Percentiles rank a stretch among this genome's conserved stretches.
Evolutionary conservation across 495 filamentous ascomycete genomes (phyloP).

Genomic region (Aspergillus carlsbadensis): DNA sequence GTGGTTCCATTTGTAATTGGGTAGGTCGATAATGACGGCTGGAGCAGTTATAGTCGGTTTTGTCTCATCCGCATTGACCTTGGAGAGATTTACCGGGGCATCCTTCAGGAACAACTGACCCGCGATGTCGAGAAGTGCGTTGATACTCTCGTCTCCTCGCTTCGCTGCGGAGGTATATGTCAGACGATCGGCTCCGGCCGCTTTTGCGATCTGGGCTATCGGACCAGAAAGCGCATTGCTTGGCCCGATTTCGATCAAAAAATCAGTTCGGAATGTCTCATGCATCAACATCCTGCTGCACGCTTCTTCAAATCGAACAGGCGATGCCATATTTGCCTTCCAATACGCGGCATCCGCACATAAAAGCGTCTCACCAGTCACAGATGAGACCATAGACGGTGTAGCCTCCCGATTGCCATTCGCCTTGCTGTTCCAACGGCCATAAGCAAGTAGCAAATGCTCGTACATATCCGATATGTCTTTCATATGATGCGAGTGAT

Average conservation of each 20-base stretch:
- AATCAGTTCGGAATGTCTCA: background rate
- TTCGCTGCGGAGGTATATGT: background rate
- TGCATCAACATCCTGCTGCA: constrained; percentile 15
- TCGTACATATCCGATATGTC: background rate
- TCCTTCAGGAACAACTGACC: background rate
- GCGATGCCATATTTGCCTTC: constrained; percentile 27
- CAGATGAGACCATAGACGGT: too few species aligned
- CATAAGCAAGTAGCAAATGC: background rate
- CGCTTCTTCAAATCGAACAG: constrained; percentile 31
- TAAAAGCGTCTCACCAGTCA: too few species aligned
- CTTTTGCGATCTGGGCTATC: background rate
- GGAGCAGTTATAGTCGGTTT: too few species aligned
- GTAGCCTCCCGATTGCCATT: too few species aligned
- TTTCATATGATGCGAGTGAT: constrained; percentile 13
- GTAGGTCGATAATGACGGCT: background rate
- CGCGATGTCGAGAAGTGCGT: background rate
- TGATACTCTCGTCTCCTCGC: background rate
- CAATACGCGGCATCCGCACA: constrained; percentile 35
- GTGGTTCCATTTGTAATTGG: constrained; percentile 10
- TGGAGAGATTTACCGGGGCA: background rate
- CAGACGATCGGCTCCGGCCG: background rate
- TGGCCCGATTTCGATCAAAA: constrained; percentile 8
- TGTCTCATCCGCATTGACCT: background rate
- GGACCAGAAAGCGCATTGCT: background rate
- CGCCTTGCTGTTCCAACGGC: constrained; percentile 1